Conservation (phyloP, 176 grass and related monocot species). For the Carex scoparia region DNA sequence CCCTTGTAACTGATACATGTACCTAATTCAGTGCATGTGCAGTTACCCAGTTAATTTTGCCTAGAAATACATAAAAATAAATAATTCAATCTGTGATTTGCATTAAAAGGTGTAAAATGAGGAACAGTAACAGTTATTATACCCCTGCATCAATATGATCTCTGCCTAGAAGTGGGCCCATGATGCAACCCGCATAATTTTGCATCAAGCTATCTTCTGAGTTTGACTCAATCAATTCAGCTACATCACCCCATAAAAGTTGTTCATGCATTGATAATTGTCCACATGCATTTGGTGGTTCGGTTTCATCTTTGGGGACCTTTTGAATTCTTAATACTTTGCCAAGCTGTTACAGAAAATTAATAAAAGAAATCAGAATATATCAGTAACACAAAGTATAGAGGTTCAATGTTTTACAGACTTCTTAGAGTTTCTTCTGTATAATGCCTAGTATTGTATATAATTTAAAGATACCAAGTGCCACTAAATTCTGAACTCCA, state of each 20-base stretch:
- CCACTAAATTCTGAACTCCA: not conserved
- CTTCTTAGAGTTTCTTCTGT: not conserved
- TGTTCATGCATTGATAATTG: conserved; percentile 64
- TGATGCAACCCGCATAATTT: conserved; percentile 56
- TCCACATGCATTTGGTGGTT: conserved; percentile 30
- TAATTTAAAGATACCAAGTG: not conserved
- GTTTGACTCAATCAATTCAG: conserved; percentile 47
- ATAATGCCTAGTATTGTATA: not conserved
- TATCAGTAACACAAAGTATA: not conserved
- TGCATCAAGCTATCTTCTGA: conserved; percentile 53
- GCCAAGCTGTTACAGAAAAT: conserved; percentile 46
- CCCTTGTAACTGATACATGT: conserved; percentile 43
- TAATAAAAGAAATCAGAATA: not conserved
- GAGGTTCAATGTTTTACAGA: not conserved
- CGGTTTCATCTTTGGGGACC: conserved; percentile 36
- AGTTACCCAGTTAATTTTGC: not conserved
- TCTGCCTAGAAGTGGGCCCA: conserved; percentile 55
- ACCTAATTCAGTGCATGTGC: conserved; percentile 31
- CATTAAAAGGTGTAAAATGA: not conserved
- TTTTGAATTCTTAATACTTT: conserved; percentile 85
- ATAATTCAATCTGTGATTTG: not conserved
- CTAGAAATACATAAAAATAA: not conserved
- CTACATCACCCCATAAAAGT: conserved; percentile 56
- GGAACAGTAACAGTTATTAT: conserved; percentile 12
- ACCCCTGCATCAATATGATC: conserved; percentile 72